Evolutionary conservation across 2,329 filamentous ascomycete species (phyloP), one percentile per base, ranked within the genome.

Genomic region (Thielaviopsis populi): DNA sequence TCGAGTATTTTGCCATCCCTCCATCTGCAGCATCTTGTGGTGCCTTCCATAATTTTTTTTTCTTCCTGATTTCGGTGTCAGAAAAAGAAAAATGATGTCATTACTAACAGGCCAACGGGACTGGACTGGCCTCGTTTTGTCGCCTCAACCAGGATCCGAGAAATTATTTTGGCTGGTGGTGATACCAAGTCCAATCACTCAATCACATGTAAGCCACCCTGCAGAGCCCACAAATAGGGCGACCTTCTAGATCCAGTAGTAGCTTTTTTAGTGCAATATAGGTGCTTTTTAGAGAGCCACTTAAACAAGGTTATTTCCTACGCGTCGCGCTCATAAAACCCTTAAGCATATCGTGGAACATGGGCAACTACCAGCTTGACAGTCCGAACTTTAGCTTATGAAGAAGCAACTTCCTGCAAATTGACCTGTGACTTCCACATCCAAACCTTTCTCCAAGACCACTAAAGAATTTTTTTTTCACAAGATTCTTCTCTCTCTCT

Each of bases 51-150:
- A n/a, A 46, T n/a, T 10, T 10, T 27, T 19, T 24, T 19, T 24
- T 24, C 4, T 8, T 50, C 24, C 19, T 15, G 46, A n/a, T n/a
- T n/a, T 46, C 42, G 42, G 17, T 46, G 33, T 10, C 8, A 37
- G 33, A 37, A 37, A 37, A 33, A 48, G n/a, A 46, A 10, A 8
- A 30, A 60, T 60, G 58, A 60, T 60, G 58, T 60, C 58, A 60
- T 46, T 15, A 30, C 40, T 59, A 43, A 3, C 11, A 59, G 15
- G 15, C 58, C 22, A 43, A 43, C 37, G 17, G 4, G 27, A 37
- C 50, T 56, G 24, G 50, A 56, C 50, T 56, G 50, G 50, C 50
- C 50, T 56, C 50, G 50, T 56, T 56, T 56, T 56, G 11, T 54
- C 50, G 8, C 22, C 27, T 10, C 7, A 30, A 6, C 27, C 15